These are phyloP conservation scores for Wickerhamomyces pijperi DNA, from an alignment of 805 yeast genomes.

Conservation along the genomic window DNA sequence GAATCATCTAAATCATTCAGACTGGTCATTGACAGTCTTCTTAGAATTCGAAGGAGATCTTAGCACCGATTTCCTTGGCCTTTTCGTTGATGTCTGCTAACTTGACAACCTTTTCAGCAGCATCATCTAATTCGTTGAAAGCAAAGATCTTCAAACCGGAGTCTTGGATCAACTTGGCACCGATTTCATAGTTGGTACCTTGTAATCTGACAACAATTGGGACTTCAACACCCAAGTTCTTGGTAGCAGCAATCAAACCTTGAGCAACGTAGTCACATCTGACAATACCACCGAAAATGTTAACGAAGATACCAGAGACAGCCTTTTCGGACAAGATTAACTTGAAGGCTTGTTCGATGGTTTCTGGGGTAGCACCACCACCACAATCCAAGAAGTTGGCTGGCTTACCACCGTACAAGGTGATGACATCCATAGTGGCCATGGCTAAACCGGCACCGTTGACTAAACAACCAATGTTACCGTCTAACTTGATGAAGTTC, in stretches of 20 bases:
- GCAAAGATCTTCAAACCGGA: conserved; percentile 91
- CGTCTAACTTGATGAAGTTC: conserved; percentile 95
- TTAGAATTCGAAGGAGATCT: conserved; percentile 35
- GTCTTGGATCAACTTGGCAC: conserved; percentile 72
- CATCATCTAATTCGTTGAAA: conserved; percentile 88
- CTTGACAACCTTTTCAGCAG: conserved; percentile 90
- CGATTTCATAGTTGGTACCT: conserved; percentile 91
- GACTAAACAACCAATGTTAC: conserved; percentile 97
- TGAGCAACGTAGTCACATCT: conserved; percentile 98
- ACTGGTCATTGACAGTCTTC: too few relatives aligned
- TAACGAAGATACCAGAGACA: conserved; percentile 92
- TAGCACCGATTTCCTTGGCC: conserved; percentile 38
- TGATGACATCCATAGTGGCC: conserved; percentile 99
- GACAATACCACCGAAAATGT: conserved; percentile 98
- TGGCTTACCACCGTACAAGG: conserved; percentile 96
- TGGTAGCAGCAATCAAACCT: conserved; percentile 93
- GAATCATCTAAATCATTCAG: too few relatives aligned
- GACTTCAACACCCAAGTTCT: conserved; percentile 77
- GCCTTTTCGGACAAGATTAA: conserved; percentile 80
- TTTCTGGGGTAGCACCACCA: conserved; percentile 99
- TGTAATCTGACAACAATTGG: conserved; percentile 98
- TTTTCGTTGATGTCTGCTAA: conserved; percentile 39
- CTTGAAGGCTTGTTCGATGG: conserved; percentile 93
- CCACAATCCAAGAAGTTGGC: conserved; percentile 99
- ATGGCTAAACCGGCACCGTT: conserved; percentile 99